phyloP scores from a whole-genome alignment of 495 filamentous ascomycete genomes.

The Chaetomium tenue region DNA sequence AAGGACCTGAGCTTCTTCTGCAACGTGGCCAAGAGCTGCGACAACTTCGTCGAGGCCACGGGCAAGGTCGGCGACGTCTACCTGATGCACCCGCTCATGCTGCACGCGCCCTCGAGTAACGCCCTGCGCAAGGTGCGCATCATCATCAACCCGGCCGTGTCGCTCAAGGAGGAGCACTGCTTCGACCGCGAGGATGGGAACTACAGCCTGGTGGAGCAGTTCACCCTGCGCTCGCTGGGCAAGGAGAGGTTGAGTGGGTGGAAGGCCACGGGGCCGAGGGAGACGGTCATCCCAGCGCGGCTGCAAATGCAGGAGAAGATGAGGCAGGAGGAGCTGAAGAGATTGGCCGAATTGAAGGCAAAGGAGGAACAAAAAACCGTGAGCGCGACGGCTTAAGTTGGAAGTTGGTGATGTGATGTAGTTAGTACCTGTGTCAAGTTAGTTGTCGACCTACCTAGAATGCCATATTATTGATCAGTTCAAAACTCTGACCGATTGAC shows the following conservation, averaged over 20 bases:
- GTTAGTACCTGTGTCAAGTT: background rate
- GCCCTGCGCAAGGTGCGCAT: slow-evolving; percentile 57
- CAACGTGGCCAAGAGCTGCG: slow-evolving; percentile 43
- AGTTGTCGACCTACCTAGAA: background rate
- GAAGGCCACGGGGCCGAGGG: slow-evolving; percentile 57
- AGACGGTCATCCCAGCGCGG: slow-evolving; percentile 44
- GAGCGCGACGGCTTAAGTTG: slow-evolving; percentile 12
- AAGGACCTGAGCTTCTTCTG: slow-evolving; percentile 55
- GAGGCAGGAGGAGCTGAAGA: slow-evolving; percentile 47
- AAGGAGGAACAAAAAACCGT: slow-evolving; percentile 19
- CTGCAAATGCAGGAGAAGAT: slow-evolving; percentile 49
- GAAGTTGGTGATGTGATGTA: background rate
- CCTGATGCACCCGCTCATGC: slow-evolving; percentile 71
- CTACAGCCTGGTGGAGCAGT: slow-evolving; percentile 67
- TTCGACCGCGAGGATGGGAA: slow-evolving; percentile 60
- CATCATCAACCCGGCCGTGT: slow-evolving; percentile 71
- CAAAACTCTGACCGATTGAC: background rate
- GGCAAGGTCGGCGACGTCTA: slow-evolving; percentile 65
- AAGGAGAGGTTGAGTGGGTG: slow-evolving; percentile 59
- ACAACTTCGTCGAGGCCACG: slow-evolving; percentile 64
- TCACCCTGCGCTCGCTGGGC: slow-evolving; percentile 61
- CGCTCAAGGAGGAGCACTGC: slow-evolving; percentile 60
- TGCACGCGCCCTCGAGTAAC: slow-evolving; percentile 65
- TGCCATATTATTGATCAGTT: background rate
- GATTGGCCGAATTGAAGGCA: slow-evolving; percentile 37